Conservation (phyloP, 768 basidiomycete species). For the Tubosaeta sp. region DNA sequence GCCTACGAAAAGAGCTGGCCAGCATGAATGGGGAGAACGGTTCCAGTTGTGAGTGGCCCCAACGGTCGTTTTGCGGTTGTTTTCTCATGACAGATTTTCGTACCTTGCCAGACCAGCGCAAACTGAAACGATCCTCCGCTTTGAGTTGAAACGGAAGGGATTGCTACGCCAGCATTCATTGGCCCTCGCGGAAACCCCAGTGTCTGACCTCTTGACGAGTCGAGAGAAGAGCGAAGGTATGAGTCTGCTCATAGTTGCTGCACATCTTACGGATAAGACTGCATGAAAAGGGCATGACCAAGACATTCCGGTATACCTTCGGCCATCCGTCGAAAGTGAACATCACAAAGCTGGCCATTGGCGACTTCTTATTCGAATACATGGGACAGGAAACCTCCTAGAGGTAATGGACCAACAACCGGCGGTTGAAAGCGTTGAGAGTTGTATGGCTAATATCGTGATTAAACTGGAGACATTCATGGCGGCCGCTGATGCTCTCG, state of each 20-base stretch:
- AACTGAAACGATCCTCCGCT: slow-evolving; percentile 17
- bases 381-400: slow-evolving; percentile 1
- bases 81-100: background rate
- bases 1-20: slow-evolving; percentile 15
- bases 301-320: slow-evolving; percentile 17
- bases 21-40: slow-evolving; percentile 21
- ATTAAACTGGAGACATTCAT: slow-evolving; percentile 25
- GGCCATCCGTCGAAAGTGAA: slow-evolving; percentile 3
- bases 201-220: slow-evolving; percentile 17
- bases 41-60: slow-evolving; percentile 17
- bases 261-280: background rate
- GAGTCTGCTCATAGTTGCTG: background rate
- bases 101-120: slow-evolving; percentile 5
- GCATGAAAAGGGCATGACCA: slow-evolving; percentile 8
- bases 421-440: slow-evolving; percentile 2
- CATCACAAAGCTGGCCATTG: slow-evolving; percentile 1
- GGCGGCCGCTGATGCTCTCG: slow-evolving; percentile 15
- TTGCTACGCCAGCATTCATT: slow-evolving; percentile 11
- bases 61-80: background rate
- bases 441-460: slow-evolving; percentile 21
- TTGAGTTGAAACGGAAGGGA: slow-evolving; percentile 23
- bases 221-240: slow-evolving; percentile 10
- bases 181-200: slow-evolving; percentile 10
- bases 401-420: slow-evolving; percentile 1
- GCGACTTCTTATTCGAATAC: slow-evolving; percentile 22